Evolutionary conservation across 2,329 filamentous ascomycete species (phyloP), one percentile per base, ranked within the genome.

Genomic region (Hypoxylon rubiginosum): DNA sequence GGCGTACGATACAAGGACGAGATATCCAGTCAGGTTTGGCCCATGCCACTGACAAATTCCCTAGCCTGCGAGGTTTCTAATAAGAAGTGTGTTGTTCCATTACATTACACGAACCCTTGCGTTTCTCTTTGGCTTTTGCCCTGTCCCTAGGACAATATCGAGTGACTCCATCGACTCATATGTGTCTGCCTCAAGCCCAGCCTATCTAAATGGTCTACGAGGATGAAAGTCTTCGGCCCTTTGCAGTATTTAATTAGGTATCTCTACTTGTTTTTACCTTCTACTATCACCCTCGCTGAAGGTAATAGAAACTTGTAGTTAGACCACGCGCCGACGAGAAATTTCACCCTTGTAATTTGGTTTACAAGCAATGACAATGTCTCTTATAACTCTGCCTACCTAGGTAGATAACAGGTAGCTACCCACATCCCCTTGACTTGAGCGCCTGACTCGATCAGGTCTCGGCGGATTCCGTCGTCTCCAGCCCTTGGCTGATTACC

Each of bases 1-100:
- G 52, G 46, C 34, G 51, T 60, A 45, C n/a, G 51, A 55, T 32
- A 56, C 36, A 43, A 4, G 43, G 34, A 45, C 46, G 36, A 56
- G 46, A 45, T 45, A 55, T 45, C 39, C 55, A n/a, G 24, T 34
- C 15, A 39, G 5, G 10, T 15, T 32, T 19, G 36, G 21, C 13
- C 46, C 13, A 41, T 59, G 41, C n/a, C 17, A 13, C 36, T 52
- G 30, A 49, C 58, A 26, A 34, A 9, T 36, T 36, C 34, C 34
- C 11, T 36, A 36, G 10, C 34, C 2, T 36, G 34, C 3, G 6
- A 15, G 11, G 13, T 36, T 36, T 15, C 13, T 15, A 36, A 36
- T 36, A 15, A 36, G 13, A 13, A 36, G 3, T 36, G 26, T 36
- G 34, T 36, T 15, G 6, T 36, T 36, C 3, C 7, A 28, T 28